Percentiles rank a stretch among this genome's conserved stretches.
Evolutionary conservation across 331 rosid genomes (phyloP).

Genomic region (Malus hybrid): DNA sequence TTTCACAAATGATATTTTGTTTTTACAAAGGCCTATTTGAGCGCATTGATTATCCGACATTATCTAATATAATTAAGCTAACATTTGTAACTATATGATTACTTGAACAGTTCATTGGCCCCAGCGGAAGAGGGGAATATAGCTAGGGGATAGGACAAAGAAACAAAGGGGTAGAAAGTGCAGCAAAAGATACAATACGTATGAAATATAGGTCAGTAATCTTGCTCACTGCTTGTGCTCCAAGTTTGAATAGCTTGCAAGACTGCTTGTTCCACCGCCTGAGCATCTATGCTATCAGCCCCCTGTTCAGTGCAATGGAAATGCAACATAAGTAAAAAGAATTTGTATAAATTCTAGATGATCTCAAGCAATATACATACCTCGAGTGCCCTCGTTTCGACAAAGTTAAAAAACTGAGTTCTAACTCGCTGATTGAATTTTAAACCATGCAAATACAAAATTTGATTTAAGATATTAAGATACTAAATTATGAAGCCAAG

Average conservation of each 20-base stretch:
- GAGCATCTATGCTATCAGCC: constrained; percentile 47
- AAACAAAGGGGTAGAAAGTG: neutral
- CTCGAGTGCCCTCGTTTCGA: constrained; percentile 36
- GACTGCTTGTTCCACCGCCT: constrained; percentile 80
- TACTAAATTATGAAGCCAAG: neutral
- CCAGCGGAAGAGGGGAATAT: neutral
- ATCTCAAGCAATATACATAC: no score
- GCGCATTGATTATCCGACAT: no score
- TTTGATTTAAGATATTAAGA: neutral
- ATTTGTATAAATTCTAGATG: no score
- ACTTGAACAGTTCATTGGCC: neutral
- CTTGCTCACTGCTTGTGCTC: constrained; percentile 13
- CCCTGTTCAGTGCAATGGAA: no score
- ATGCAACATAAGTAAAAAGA: no score
- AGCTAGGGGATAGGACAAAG: neutral
- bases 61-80: no score
- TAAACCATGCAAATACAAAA: neutral
- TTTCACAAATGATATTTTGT: no score
- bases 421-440: neutral
- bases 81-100: no score
- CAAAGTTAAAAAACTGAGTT: constrained; percentile 14
- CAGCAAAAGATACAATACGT: neutral
- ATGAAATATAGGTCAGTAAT: neutral
- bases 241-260: constrained; percentile 55
- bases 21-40: no score